Evolutionary conservation across 371 early-diverging fungal species (phyloP), one percentile per base, ranked within the genome.

Genomic region (Lichtheimia hyalospora): DNA sequence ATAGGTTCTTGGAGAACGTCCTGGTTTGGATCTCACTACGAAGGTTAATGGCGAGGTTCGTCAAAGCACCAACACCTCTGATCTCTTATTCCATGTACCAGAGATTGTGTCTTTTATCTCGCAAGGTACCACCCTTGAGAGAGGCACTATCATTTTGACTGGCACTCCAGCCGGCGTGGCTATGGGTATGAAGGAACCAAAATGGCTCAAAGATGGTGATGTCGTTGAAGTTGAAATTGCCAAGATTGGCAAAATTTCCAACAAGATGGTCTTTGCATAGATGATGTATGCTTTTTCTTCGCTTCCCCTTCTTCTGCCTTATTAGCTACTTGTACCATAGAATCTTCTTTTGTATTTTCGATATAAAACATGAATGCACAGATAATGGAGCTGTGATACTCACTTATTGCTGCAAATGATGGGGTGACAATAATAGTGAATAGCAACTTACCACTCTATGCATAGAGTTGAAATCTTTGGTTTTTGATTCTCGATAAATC

Each of bases 91-190:
- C 59, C 69, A 68, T 39, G 65, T 68, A 3, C 69, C 74, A 57
- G 79, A 79, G 42, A 63, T 77, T 23, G 75, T 85, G 50, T 66
- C 74, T 15, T 83, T 83, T 64, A 58, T 83, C 64, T 80, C 81
- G 20, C 83, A 85, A 63, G 84, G 83, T 18, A 83, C 83, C 0
- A 86, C 86, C 6, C 62, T 86, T 46, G 78, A 73, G 55, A 80
- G 82, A 21, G 86, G 86, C 1, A 82, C 83, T 20, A 72, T 86
- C 24, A 85, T 85, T 23, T 57, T 85, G 62, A 86, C 86, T 1
- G 86, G 86, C 40, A 86, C 86, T 3, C 84, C 85, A 5, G 70
- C 77, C 20, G 84, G 84, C 16, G 86, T 85, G 8, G 82, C 82
- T 1, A 77, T 75, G 63, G 77, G 69, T 18, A 67, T 81, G 23